Percentiles rank a stretch among this genome's conserved stretches.
Evolutionary conservation across 441 rosid genomes (phyloP).

Genomic region (Rhodomyrtus psidioides): DNA sequence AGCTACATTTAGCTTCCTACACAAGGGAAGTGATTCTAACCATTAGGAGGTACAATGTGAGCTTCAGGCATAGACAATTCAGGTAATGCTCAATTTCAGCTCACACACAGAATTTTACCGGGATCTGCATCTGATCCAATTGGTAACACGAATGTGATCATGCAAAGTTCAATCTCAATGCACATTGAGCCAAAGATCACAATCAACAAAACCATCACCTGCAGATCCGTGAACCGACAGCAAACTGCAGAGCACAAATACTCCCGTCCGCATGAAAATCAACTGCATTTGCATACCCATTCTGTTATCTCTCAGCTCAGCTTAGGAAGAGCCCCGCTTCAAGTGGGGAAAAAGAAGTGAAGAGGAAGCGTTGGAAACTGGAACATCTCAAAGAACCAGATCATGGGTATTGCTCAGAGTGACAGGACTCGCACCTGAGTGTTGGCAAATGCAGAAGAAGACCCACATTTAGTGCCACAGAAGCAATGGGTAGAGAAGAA

Average conservation of each 20-base stretch:
- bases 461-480: slow-evolving; percentile 24
- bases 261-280: slow-evolving; percentile 21
- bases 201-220: slow-evolving; percentile 28
- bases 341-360: not conserved
- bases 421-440: slow-evolving; percentile 4
- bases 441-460: slow-evolving; percentile 1
- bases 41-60: not conserved
- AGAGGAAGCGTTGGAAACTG: slow-evolving; percentile 8
- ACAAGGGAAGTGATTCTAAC: not conserved
- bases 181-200: not conserved
- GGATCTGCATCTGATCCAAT: not conserved
- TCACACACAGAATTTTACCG: not conserved
- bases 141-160: not conserved
- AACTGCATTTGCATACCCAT: slow-evolving; percentile 26
- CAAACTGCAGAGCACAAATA: slow-evolving; percentile 10
- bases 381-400: not conserved
- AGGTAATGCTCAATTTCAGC: not conserved
- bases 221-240: slow-evolving; percentile 38
- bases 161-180: slow-evolving; percentile 2
- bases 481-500: slow-evolving; percentile 3
- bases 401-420: slow-evolving; percentile 17
- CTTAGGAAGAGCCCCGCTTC: slow-evolving; percentile 1
- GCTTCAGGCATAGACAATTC: not conserved
- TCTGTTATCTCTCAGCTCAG: slow-evolving; percentile 18
- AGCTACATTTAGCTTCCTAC: not conserved